phyloP scores from a whole-genome alignment of 2,329 filamentous ascomycete species.

The Celoporthe dispersa region DNA sequence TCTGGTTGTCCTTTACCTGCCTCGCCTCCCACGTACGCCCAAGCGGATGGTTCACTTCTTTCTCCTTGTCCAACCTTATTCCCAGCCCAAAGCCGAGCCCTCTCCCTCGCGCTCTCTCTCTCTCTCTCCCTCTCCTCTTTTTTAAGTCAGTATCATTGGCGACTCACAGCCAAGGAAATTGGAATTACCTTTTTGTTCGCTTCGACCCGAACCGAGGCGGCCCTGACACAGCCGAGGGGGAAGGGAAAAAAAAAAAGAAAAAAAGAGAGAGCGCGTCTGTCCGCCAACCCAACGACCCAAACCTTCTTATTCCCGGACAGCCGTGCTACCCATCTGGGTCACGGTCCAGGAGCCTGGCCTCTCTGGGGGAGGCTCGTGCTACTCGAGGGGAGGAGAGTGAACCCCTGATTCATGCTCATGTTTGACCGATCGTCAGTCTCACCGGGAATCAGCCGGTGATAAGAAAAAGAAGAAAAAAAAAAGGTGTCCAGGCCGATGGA shows the following conservation, averaged over 20 bases:
- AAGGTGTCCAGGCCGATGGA: background rate
- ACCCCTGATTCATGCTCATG: slow-evolving; percentile 11
- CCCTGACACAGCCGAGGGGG: background rate
- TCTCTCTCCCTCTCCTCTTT: background rate
- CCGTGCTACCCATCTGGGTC: slow-evolving; percentile 11
- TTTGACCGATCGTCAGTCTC: slow-evolving; percentile 13
- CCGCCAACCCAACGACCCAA: slow-evolving; percentile 5
- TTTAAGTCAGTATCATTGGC: background rate
- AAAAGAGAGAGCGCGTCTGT: background rate
- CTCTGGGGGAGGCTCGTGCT: slow-evolving; percentile 23
- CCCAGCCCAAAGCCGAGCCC: slow-evolving; percentile 19
- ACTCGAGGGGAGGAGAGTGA: background rate
- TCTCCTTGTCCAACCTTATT: slow-evolving; percentile 16
- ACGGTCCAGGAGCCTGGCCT: slow-evolving; percentile 22
- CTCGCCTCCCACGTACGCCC: background rate
- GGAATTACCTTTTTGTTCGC: slow-evolving; percentile 14
- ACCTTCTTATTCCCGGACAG: slow-evolving; percentile 27
- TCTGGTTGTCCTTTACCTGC: background rate
- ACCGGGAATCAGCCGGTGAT: slow-evolving; percentile 20
- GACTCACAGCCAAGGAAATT: slow-evolving; percentile 1
- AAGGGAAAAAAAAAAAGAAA: background rate
- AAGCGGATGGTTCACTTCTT: background rate
- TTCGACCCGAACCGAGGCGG: slow-evolving; percentile 10
- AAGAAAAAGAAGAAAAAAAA: background rate
- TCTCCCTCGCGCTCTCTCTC: background rate